Percentiles rank a stretch among this genome's conserved stretches.
Evolutionary conservation across 1,139 yeast species (phyloP).

Genomic region (Arxiozyma heterogenica): DNA sequence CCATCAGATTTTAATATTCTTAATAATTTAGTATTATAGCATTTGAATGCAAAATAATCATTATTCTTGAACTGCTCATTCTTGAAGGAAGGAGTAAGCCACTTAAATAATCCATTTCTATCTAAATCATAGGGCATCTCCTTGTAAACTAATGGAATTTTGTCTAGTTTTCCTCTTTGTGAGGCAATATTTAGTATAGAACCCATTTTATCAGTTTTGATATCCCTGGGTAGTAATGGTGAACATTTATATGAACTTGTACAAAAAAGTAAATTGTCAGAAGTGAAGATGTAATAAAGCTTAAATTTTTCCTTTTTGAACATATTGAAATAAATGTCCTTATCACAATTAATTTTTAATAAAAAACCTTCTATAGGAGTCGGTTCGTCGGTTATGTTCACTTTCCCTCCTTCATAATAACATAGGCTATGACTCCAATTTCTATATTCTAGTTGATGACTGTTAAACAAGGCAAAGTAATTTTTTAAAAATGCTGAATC

Average conservation of each 20-base stretch:
- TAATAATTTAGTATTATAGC: slow-evolving; percentile 52
- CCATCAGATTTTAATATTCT: slow-evolving; percentile 52
- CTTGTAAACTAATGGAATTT: slow-evolving; percentile 36
- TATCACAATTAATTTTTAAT: slow-evolving; percentile 39
- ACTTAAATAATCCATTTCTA: slow-evolving; percentile 43
- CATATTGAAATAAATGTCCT: slow-evolving; percentile 27
- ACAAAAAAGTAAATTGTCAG: slow-evolving; percentile 53
- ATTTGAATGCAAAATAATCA: slow-evolving; percentile 52
- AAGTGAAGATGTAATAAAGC: slow-evolving; percentile 54
- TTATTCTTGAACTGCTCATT: slow-evolving; percentile 37
- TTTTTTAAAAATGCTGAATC: slow-evolving; percentile 8
- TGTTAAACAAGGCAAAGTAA: slow-evolving; percentile 5
- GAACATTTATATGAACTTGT: slow-evolving; percentile 45
- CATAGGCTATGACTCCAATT: slow-evolving; percentile 41
- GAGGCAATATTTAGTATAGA: slow-evolving; percentile 18
- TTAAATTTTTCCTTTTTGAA: slow-evolving; percentile 39
- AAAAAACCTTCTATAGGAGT: slow-evolving; percentile 70
- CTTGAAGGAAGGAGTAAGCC: slow-evolving; percentile 42
- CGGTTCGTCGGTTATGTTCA: slow-evolving; percentile 40
- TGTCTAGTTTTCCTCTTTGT: slow-evolving; percentile 17
- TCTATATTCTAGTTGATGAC: slow-evolving; percentile 31
- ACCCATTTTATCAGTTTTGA: slow-evolving; percentile 27
- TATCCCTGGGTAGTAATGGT: slow-evolving; percentile 48
- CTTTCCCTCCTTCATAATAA: slow-evolving; percentile 19
- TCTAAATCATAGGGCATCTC: slow-evolving; percentile 47